Evolutionary conservation across 2,329 filamentous ascomycete species (phyloP).

Genomic region (Diaporthe sp.): DNA sequence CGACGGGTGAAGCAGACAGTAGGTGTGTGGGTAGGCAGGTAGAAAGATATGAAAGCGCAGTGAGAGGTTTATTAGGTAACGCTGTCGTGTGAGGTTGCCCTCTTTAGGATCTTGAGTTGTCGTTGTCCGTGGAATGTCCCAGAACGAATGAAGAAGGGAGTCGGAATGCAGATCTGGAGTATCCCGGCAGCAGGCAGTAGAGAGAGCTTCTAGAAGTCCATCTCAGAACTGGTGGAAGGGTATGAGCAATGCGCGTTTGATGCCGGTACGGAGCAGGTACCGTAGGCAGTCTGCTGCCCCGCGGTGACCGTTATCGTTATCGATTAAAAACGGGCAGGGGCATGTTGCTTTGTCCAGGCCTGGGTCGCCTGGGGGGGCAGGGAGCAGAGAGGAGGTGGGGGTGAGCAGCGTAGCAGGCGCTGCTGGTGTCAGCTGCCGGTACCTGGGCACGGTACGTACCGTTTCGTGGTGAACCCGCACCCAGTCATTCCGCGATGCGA

Average conservation of each 20-base stretch:
- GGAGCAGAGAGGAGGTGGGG: neutral
- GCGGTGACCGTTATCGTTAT: slow-evolving; percentile 23
- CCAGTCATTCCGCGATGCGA: slow-evolving; percentile 8
- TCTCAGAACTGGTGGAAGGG: neutral
- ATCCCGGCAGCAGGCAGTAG: neutral
- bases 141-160: neutral
- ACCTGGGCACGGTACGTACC: slow-evolving; percentile 15
- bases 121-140: neutral
- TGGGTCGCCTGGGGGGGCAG: neutral
- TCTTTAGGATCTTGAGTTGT: neutral
- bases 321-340: slow-evolving; percentile 17
- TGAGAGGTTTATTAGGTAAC: neutral
- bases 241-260: neutral
- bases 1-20: neutral
- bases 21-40: neutral
- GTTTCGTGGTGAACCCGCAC: neutral
- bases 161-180: neutral
- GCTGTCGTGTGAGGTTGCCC: neutral
- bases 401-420: neutral
- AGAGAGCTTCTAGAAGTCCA: neutral
- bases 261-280: slow-evolving; percentile 14
- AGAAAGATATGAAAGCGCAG: neutral
- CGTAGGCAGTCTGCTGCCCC: slow-evolving; percentile 2
- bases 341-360: neutral
- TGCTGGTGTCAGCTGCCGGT: slow-evolving; percentile 16